Base-by-base conservation (phyloP, 345 rosid genomes). In the Odontarrhena argentea region DNA sequence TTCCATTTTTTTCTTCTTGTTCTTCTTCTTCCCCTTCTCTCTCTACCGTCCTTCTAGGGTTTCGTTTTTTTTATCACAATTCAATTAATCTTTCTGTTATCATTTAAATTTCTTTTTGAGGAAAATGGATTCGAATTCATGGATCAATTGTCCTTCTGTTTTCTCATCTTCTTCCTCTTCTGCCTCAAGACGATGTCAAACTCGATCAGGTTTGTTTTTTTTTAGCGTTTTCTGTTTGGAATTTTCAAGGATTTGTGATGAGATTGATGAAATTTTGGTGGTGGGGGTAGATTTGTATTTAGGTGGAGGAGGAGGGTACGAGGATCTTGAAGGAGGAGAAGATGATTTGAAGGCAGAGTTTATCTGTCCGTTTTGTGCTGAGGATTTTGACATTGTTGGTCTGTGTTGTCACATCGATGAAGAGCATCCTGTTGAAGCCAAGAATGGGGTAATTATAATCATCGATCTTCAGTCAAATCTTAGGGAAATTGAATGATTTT, bases 321-420 rank as follows among this genome's bases (percentile, higher is more conserved):
- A 86, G 13, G 96, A 83, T 41, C 62, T 69, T 9, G 88, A 83
- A 4, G 87, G 30, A 36, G 96, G 30, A 37, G 96, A 86, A 11
- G 91, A 85, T 10, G 93, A 88, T 63, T 78, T 71, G 68, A 82
- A 80, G 60, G 78, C 82, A 2, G 86, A 86, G 84, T 86, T 77
- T 73, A 48, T 82, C 9, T 91, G 97, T 37, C 93, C 97, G 1
- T 91, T 88, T 55, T 91, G 96, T 13, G 87, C 84, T 3, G 96
- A 91, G 67, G 89, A 84, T 71, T 91, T 88, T 61, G 93, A 91
- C 64, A 82, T 88, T 67, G 87, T 91, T 38, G 97, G 91, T 7
- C 93, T 91, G 12, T 91, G 84, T 80, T 91, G 93, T 69, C 96
- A 91, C 69, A 77, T 86, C 64, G 97, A 88, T 18, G 97, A 91